phyloP scores from a whole-genome alignment of 2,329 filamentous ascomycete species.

The Exophiala sp. region DNA sequence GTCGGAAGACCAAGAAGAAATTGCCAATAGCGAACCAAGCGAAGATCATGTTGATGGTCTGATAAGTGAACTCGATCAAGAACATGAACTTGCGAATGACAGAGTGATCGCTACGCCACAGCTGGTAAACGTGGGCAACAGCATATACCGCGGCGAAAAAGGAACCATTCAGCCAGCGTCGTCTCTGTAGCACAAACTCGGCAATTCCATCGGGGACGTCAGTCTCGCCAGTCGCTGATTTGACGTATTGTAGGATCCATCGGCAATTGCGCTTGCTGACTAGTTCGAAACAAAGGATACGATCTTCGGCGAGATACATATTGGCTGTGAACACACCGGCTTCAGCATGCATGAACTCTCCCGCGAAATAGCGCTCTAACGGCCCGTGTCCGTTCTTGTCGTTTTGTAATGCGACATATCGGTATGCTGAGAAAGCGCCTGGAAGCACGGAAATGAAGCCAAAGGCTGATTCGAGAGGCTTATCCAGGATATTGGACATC shows the following conservation, averaged over 20 bases:
- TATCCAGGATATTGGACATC: slow-evolving; percentile 99
- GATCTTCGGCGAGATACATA: slow-evolving; percentile 52
- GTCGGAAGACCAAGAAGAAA: slow-evolving; percentile 98
- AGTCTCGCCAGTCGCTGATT: slow-evolving; percentile 93
- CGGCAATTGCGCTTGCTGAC: slow-evolving; percentile 96
- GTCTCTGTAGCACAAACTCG: slow-evolving; percentile 92
- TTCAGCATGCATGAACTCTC: slow-evolving; percentile 91
- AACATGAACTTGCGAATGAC: slow-evolving; percentile 84
- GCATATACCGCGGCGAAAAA: slow-evolving; percentile 98
- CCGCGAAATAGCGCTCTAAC: slow-evolving; percentile 93
- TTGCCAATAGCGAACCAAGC: slow-evolving; percentile 98
- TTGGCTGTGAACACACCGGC: slow-evolving; percentile 98
- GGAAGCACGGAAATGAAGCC: slow-evolving; percentile 96
- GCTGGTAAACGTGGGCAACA: slow-evolving; percentile 90
- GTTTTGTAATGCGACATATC: slow-evolving; percentile 90
- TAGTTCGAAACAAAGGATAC: slow-evolving; percentile 64
- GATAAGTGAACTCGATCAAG: slow-evolving; percentile 88
- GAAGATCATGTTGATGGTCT: slow-evolving; percentile 94
- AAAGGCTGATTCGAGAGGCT: slow-evolving; percentile 94
- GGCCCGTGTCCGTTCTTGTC: slow-evolving; percentile 93
- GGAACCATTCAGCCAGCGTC: slow-evolving; percentile 96
- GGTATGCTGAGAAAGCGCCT: slow-evolving; percentile 97
- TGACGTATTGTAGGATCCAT: slow-evolving; percentile 98
- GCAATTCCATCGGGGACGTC: slow-evolving; percentile 93
- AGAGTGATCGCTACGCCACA: slow-evolving; percentile 90